phyloP scores from a whole-genome alignment of 305 asterid genomes.

The Fraxinus xanthoxyloides region DNA sequence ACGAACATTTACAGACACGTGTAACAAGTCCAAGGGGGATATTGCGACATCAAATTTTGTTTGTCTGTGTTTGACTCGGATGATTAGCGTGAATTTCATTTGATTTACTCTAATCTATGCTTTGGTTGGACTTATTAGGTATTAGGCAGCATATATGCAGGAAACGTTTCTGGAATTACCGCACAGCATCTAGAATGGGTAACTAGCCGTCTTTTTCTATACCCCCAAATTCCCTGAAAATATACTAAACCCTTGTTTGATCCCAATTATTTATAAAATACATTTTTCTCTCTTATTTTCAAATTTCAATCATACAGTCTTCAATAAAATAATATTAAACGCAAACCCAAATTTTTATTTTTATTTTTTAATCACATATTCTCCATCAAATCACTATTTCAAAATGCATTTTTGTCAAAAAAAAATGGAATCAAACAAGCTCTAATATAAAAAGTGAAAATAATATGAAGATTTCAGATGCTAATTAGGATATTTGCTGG shows the following conservation, averaged over 20 bases:
- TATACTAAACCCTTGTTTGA: too few species aligned
- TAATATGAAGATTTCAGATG: not conserved
- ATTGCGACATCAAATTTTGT: conserved; percentile 3
- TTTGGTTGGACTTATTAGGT: conserved; percentile 51
- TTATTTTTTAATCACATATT: too few species aligned
- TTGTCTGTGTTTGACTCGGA: not conserved
- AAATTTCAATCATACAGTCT: too few species aligned
- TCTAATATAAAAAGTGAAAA: not conserved
- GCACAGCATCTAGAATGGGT: conserved; percentile 98
- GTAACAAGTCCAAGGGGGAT: not conserved
- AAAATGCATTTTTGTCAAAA: too few species aligned
- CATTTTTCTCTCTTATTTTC: too few species aligned
- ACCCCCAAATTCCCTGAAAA: not conserved
- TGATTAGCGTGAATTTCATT: not conserved
- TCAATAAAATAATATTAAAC: too few species aligned
- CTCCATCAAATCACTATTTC: too few species aligned
- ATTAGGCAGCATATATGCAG: conserved; percentile 80
- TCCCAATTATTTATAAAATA: too few species aligned
- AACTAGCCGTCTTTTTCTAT: conserved; percentile 2
- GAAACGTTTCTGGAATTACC: conserved; percentile 75
- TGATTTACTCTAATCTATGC: conserved; percentile 21
- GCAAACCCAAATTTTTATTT: too few species aligned
- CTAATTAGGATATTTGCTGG: not conserved
- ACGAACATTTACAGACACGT: not conserved
- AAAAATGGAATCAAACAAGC: too few species aligned